phyloP scores from a whole-genome alignment of 1,139 yeast genomes.

The Sporopachydermia cereana region DNA sequence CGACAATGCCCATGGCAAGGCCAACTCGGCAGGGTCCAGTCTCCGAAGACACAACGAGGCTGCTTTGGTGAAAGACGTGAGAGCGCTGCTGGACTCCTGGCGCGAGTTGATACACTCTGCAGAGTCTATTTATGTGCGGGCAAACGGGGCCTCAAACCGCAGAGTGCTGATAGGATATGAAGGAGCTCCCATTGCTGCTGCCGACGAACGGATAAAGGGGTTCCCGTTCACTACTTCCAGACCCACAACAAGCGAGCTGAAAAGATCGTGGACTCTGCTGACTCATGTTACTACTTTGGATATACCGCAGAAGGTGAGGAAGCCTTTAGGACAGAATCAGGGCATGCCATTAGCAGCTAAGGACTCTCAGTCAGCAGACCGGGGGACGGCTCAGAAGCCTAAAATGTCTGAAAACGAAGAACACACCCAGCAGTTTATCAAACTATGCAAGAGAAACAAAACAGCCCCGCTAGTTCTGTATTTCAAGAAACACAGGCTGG shows the following conservation, averaged over 20 bases:
- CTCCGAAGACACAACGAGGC: constrained; percentile 84
- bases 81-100: constrained; percentile 62
- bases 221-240: constrained; percentile 87
- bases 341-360: constrained; percentile 16
- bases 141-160: constrained; percentile 63
- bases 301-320: constrained; percentile 30
- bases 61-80: constrained; percentile 66
- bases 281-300: constrained; percentile 46
- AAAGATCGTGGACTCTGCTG: constrained; percentile 73
- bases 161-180: constrained; percentile 59
- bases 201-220: constrained; percentile 35
- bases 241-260: constrained; percentile 75
- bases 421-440: constrained; percentile 46
- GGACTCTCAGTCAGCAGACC: constrained; percentile 13
- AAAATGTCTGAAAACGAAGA: constrained; percentile 27
- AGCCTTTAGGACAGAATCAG: constrained; percentile 8
- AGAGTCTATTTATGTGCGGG: constrained; percentile 66
- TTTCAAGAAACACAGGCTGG: constrained; percentile 44
- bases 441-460: constrained; percentile 57
- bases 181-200: constrained; percentile 32
- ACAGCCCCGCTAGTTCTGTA: constrained; percentile 64
- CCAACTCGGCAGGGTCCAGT: constrained; percentile 91
- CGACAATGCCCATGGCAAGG: constrained; percentile 89
- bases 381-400: constrained; percentile 12
- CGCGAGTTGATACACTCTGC: constrained; percentile 43